These are phyloP conservation scores for Cryptosporidium baileyi DNA, from an alignment of 169 alveolate species.

Conservation along the genomic window DNA sequence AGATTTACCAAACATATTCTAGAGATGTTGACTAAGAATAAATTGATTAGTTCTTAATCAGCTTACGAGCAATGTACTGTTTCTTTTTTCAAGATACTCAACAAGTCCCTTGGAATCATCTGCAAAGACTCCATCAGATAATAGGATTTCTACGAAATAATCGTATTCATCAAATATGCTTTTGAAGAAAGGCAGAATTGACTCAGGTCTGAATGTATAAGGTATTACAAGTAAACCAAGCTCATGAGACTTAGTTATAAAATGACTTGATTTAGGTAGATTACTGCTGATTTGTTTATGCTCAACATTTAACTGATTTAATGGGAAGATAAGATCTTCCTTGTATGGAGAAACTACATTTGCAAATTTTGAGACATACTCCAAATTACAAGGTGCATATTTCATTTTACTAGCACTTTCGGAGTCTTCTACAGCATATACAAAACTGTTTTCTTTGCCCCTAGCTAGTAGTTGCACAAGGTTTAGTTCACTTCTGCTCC, in stretches of 20 bases:
- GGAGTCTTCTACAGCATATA: slow-evolving; percentile 17
- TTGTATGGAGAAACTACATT: slow-evolving; percentile 48
- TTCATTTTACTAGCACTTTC: not conserved
- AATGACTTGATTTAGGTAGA: slow-evolving; percentile 13
- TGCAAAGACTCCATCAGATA: slow-evolving; percentile 40
- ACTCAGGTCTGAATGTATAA: slow-evolving; percentile 63
- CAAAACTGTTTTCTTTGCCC: slow-evolving; percentile 17
- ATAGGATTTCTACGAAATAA: not conserved
- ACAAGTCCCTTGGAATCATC: slow-evolving; percentile 37
- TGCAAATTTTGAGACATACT: slow-evolving; percentile 35
- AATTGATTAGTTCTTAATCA: not conserved
- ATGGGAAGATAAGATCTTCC: not conserved
- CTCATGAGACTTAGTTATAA: slow-evolving; percentile 15
- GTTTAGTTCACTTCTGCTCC: slow-evolving; percentile 20
- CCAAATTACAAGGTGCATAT: slow-evolving; percentile 6
- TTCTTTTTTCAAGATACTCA: not conserved
- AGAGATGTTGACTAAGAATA: too few relatives aligned
- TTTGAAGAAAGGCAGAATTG: slow-evolving; percentile 1
- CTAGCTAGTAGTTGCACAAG: slow-evolving; percentile 46
- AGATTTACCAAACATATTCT: slow-evolving; percentile 58
- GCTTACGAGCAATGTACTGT: not conserved
- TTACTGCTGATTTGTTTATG: not conserved
- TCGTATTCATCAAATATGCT: slow-evolving; percentile 27
- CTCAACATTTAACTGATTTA: not conserved
- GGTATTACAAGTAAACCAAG: slow-evolving; percentile 42